Base-by-base conservation (phyloP, 768 basidiomycete species). In the Artomyces pyxidatus region DNA sequence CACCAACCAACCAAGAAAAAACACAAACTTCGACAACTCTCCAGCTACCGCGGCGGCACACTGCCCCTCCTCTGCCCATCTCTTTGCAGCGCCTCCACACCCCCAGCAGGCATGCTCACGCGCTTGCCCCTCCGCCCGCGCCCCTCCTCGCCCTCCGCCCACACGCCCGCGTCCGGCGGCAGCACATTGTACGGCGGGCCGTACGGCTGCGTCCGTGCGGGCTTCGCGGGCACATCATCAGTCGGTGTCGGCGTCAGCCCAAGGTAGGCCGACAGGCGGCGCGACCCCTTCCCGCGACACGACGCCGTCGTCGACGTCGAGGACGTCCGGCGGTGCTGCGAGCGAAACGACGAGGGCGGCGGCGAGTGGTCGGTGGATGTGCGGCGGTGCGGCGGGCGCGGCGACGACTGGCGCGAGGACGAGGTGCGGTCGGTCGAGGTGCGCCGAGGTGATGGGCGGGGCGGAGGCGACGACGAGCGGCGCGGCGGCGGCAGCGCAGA, bases 171-270 rank as follows among this genome's bases (percentile, higher is more conserved):
- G 21, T 49, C 38, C 17, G 55, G 55, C 0, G 55, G 55, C 22
- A 30, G 43, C 49, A 50, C 51, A 8, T 55, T 55, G 38, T 57
- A 57, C 14, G 55, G 55, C 1, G 53, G 49, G 14, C 53, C 55
- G 22, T 57, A 57, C 23, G 55, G 55, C 45, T 57, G 55, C 1
- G 55, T 57, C 22, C 55, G 55, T 11, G 55, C 45, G 11, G 55
- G 48, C 22, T 40, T 49, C 14, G 52, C 32, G 32, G 30, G 45
- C 30, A 10, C 30, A 22, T n/a, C 10, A 21, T 35, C 32, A 12
- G 32, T 11, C 17, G 42, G 28, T 27, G 43, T 17, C 43, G 43
- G 12, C 25, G 23, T 11, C n/a, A 25, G 2, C 14, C 16, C 25
- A n/a, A 6, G 27, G 43, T 23, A 17, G 16, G 12, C 43, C 14